Evolutionary conservation across 768 basidiomycete genomes (phyloP), one percentile per base, ranked within the genome.

Genomic region (Tylopilus plumbeoviolaceoides): DNA sequence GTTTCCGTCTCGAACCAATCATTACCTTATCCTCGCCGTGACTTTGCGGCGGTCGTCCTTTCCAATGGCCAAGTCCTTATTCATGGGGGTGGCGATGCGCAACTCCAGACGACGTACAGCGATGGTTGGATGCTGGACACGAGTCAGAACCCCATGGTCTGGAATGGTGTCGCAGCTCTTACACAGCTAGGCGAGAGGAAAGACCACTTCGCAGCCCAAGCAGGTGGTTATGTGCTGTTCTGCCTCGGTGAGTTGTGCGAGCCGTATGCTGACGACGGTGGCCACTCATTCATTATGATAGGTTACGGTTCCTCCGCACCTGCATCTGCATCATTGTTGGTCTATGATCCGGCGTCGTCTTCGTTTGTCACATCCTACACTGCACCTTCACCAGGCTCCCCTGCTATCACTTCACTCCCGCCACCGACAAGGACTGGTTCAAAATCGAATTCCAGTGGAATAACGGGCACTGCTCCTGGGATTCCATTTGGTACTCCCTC

Each of bases 51-150:
- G 14, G 77, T 74, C 2, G 63, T 75, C 9, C 72, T 84, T 30
- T 68, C 75, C 20, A 75, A 75, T 35, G 78, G 77, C 33, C 78
- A 77, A 44, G 71, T 91, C 20, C 69, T 93, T 51, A 81, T 95
- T 15, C 88, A 91, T 20, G 93, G 93, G 5, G 93, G 93, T 7
- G 77, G 81, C 27, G 82, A 89, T 61, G 79, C 76, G 5, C 62
- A 53, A 35, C 71, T 83, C 39, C 78, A 84, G 60, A 73, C 60
- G 4, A 78, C 76, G n/a, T 78, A 75, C 51, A 72, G 66, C 35
- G 85, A 87, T 68, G 93, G 91, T 15, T 87, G 82, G 84, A 75
- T 86, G 49, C 77, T 87, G 33, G 82, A 85, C 63, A 79, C 80
- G 3, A 71, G 72, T 10, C 71, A 74, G 60, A 74, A 62, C 50